Evolutionary conservation across 257 asterid genomes (phyloP), one percentile per base, ranked within the genome.

Genomic region (Nicotiana tabacum): DNA sequence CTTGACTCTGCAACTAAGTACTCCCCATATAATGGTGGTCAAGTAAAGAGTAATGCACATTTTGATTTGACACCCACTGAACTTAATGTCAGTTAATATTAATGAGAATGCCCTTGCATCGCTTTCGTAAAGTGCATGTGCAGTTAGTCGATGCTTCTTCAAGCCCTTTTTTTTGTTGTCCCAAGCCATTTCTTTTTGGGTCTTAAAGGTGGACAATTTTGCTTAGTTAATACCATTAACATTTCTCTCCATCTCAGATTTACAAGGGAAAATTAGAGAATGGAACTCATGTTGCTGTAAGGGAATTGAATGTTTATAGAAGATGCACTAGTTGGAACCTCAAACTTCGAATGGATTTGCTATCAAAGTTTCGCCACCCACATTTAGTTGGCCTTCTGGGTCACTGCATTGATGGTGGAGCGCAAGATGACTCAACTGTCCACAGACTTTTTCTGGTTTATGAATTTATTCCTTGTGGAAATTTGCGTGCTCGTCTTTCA

Each of bases 301-400:
- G 97, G 65, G 87, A 91, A 88, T 83, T 91, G 61, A 85, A 83
- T 4, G 91, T 91, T 58, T 88, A 89, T 4, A 91, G 81, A 84
- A 90, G 77, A 83, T 91, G 82, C 56, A 88, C 94, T 37, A 89
- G 90, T 81, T 86, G 97, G 70, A 91, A 92, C 81, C 92, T 92
- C 66, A 92, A 90, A 84, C 91, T 92, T 27, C 88, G 97, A 37
- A 83, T 91, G 70, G 97, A 92, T 85, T 83, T 92, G 78, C 85
- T 92, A 84, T 84, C 97, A 70, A 92, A 91, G 89, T 92, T 92
- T 39, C 84, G 90, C 6, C 93, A 92, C 78, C 89, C 95, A 77
- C 90, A 91, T 86, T 83, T 92, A 9, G 95, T 89, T 37, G 87
- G 94, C 88, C 90, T 92, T 83, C 83, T 92, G 87, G 97, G 97